These are phyloP conservation scores for Coemansia sp. DNA, from an alignment of 192 early-diverging fungal species.

Conservation along the genomic window DNA sequence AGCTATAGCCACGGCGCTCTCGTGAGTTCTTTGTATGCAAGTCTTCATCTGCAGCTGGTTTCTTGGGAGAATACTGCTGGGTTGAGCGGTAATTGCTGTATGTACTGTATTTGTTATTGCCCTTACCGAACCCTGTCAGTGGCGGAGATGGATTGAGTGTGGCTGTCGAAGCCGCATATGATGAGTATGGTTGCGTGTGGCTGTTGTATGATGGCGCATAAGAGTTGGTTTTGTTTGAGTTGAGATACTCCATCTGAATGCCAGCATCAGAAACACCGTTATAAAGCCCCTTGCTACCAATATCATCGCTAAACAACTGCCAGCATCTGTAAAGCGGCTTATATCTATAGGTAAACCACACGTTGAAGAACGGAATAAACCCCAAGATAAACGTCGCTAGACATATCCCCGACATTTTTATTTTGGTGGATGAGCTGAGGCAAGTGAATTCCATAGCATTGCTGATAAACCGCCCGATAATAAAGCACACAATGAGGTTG, in stretches of 20 bases:
- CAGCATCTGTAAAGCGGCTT: conserved; percentile 41
- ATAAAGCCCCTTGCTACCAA: conserved; percentile 34
- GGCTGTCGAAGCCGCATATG: conserved; percentile 1
- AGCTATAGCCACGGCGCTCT: conserved; percentile 29
- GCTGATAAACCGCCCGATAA: conserved; percentile 23
- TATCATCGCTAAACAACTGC: conserved; percentile 35
- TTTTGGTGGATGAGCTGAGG: conserved; percentile 17
- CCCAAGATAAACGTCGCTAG: conserved; percentile 23
- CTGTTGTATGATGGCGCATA: not conserved
- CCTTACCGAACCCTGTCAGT: not conserved
- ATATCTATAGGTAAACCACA: conserved; percentile 33
- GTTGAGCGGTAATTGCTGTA: conserved; percentile 3
- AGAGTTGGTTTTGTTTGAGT: not conserved
- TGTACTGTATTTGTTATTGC: not conserved
- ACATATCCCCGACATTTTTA: conserved; percentile 18
- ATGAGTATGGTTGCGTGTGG: not conserved
- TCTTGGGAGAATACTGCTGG: conserved; percentile 3
- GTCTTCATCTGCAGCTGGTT: not conserved
- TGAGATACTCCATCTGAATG: conserved; percentile 17
- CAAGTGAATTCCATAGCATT: conserved; percentile 23
- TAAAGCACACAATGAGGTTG: conserved; percentile 30
- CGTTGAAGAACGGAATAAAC: conserved; percentile 45
- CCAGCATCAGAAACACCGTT: conserved; percentile 24
- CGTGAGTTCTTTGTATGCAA: not conserved
- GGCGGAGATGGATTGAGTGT: conserved; percentile 15